phyloP scores from a whole-genome alignment of 2,329 filamentous ascomycete genomes.

The Dothidotthia symphoricarpi region DNA sequence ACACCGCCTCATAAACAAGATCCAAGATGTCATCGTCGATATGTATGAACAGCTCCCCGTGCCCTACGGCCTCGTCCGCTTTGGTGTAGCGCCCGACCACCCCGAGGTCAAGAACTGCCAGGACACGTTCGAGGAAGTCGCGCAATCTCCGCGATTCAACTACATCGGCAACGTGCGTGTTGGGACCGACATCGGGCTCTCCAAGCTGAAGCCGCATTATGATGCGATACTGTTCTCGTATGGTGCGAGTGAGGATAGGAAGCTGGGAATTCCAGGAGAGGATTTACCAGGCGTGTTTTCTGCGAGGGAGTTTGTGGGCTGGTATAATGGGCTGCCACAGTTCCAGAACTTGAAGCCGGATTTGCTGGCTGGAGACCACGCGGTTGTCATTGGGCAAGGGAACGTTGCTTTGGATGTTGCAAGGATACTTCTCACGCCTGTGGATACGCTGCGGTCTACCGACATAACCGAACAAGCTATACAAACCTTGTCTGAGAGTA shows the following conservation, averaged over 20 bases:
- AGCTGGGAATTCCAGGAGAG: slow-evolving; percentile 78
- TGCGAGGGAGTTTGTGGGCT: slow-evolving; percentile 90
- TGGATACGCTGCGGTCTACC: slow-evolving; percentile 72
- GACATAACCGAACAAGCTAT: slow-evolving; percentile 88
- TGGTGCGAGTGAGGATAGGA: slow-evolving; percentile 80
- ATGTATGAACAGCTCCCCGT: slow-evolving; percentile 97
- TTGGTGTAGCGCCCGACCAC: slow-evolving; percentile 96
- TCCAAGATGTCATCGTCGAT: slow-evolving; percentile 72
- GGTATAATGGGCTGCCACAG: slow-evolving; percentile 95
- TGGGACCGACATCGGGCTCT: slow-evolving; percentile 67
- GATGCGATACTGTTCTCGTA: slow-evolving; percentile 92
- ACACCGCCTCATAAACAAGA: slow-evolving; percentile 75
- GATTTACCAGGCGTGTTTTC: slow-evolving; percentile 75
- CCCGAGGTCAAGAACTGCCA: slow-evolving; percentile 99
- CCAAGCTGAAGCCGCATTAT: slow-evolving; percentile 74
- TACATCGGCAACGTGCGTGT: slow-evolving; percentile 89
- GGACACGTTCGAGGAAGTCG: slow-evolving; percentile 88
- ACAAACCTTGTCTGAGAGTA: slow-evolving; percentile 68
- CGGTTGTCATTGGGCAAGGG: slow-evolving; percentile 87
- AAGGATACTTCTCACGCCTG: slow-evolving; percentile 74
- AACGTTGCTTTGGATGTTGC: slow-evolving; percentile 96
- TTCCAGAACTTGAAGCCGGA: slow-evolving; percentile 71
- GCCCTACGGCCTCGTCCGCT: slow-evolving; percentile 87
- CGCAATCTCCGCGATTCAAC: slow-evolving; percentile 75
- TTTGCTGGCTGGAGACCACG: slow-evolving; percentile 73